Conservation (phyloP, 108 stramenopile genomes). For the Chaetoceros tenuissimus region DNA sequence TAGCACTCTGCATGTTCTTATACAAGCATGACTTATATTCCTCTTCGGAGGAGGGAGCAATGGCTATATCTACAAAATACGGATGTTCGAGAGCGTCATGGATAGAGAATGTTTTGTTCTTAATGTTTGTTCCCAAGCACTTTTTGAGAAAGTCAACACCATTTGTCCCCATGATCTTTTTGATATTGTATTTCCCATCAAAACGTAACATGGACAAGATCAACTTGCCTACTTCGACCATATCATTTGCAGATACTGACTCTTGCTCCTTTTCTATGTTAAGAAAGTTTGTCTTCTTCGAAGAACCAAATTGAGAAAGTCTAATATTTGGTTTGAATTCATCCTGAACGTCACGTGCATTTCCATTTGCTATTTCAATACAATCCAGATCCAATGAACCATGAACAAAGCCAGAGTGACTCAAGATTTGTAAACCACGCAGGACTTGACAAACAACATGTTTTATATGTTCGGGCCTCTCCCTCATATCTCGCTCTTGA, state of each 20-base stretch:
- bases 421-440: neutral
- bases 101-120: neutral
- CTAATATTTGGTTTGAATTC: neutral
- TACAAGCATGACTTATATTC: neutral
- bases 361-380: neutral
- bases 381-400: neutral
- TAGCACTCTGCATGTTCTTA: neutral
- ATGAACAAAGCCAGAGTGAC: neutral
- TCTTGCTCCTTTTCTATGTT: neutral
- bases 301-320: neutral
- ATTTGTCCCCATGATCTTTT: neutral
- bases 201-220: too few species aligned
- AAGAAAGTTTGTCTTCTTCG: neutral
- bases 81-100: neutral
- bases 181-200: neutral
- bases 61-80: neutral
- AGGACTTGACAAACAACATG: neutral
- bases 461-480: neutral
- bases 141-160: neutral
- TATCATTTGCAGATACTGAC: too few species aligned
- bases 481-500: neutral
- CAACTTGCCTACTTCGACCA: too few species aligned
- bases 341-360: neutral
- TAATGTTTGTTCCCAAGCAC: neutral
- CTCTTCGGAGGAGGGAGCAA: neutral